phyloP scores from a whole-genome alignment of 169 alveolate genomes.

The Plasmodium berghei region DNA sequence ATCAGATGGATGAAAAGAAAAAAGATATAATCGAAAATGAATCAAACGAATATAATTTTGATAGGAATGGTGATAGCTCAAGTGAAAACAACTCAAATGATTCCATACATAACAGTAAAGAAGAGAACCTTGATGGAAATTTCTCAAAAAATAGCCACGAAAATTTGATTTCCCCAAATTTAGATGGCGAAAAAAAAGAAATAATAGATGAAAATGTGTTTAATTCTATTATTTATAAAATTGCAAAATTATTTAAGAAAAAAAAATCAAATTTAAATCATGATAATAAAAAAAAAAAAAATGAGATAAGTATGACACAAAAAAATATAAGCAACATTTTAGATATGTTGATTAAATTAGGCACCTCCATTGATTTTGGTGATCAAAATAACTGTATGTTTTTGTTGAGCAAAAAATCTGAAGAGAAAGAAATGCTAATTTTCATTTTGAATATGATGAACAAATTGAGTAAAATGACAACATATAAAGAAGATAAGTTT shows the following conservation, averaged over 20 bases:
- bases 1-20: neutral
- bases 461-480: constrained; percentile 37
- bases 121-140: neutral
- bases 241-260: constrained; percentile 45
- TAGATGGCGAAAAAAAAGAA: constrained; percentile 19
- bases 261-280: neutral
- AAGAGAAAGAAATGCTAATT: constrained; percentile 54
- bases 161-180: neutral
- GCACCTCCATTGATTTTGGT: neutral
- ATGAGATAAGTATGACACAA: constrained; percentile 11
- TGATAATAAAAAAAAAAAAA: neutral
- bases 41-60: neutral
- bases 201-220: constrained; percentile 26
- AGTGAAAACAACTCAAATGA: neutral
- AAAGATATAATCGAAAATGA: neutral
- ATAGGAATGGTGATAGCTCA: neutral
- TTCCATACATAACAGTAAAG: neutral
- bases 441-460: constrained; percentile 45
- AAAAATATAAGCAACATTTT: constrained; percentile 16
- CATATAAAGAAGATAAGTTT: constrained; percentile 46
- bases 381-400: neutral
- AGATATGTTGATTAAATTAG: constrained; percentile 34
- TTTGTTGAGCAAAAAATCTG: constrained; percentile 10
- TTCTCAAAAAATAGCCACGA: neutral
- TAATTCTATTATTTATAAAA: constrained; percentile 33